Percentiles rank a stretch among this genome's conserved stretches.
Conservation (phyloP, 495 filamentous ascomycete genomes). For the Penicillium dipodomyicola region DNA sequence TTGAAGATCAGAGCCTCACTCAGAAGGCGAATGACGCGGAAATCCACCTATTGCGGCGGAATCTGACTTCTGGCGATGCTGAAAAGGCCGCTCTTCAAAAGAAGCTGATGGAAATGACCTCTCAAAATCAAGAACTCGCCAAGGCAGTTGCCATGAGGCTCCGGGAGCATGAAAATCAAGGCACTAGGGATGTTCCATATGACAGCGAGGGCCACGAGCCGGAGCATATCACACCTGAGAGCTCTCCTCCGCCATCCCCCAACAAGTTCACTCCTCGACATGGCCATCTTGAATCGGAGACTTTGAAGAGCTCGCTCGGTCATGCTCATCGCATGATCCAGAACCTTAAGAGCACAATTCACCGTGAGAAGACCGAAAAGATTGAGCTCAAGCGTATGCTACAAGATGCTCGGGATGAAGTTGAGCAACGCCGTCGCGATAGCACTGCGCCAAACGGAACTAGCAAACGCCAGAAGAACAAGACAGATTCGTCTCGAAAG, state of each 20-base stretch:
- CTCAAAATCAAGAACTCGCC: constrained; percentile 86
- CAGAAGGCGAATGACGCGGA: constrained; percentile 89
- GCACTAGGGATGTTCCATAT: constrained; percentile 53
- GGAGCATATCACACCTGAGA: constrained; percentile 76
- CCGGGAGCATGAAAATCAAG: constrained; percentile 61
- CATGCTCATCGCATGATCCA: constrained; percentile 97
- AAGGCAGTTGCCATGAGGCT: constrained; percentile 73
- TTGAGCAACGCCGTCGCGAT: constrained; percentile 73
- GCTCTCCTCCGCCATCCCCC: constrained; percentile 86
- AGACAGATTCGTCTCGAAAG: constrained; percentile 73
- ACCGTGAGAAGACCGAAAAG: constrained; percentile 97
- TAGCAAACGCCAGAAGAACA: constrained; percentile 67
- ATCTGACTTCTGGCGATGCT: constrained; percentile 66
- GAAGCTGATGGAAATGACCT: constrained; percentile 79
- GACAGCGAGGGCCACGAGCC: constrained; percentile 63
- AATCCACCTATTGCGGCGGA: constrained; percentile 72
- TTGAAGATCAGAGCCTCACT: constrained; percentile 70
- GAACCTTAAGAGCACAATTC: constrained; percentile 87
- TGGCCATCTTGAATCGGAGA: constrained; percentile 87
- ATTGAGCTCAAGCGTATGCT: constrained; percentile 92
- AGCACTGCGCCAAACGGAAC: constrained; percentile 42
- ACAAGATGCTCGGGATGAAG: constrained; percentile 90
- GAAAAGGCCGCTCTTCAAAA: constrained; percentile 72
- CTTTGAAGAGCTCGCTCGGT: constrained; percentile 84
- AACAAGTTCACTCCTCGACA: constrained; percentile 89